Percentiles rank a stretch among this genome's conserved stretches.
Evolutionary conservation across 2,329 filamentous ascomycete genomes (phyloP).

Genomic region (Curvularia sp.): DNA sequence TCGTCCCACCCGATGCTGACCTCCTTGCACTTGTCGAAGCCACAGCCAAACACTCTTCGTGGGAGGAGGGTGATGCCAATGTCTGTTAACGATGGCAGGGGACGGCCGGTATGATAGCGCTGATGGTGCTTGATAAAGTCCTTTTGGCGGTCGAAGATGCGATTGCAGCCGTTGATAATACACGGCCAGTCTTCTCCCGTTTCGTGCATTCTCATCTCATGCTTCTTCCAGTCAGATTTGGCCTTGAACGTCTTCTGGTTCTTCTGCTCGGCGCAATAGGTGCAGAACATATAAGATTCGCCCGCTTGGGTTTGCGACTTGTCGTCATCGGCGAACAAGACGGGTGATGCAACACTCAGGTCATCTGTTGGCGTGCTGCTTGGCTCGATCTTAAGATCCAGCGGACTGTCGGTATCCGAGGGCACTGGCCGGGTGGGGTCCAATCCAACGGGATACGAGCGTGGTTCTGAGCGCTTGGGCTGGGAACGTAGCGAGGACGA

Average conservation of each 20-base stretch:
- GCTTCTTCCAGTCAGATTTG: slow-evolving; percentile 51
- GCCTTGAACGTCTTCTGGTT: slow-evolving; percentile 48
- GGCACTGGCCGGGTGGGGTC: slow-evolving; percentile 45
- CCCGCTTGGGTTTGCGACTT: slow-evolving; percentile 34
- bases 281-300: slow-evolving; percentile 50
- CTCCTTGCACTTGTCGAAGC: slow-evolving; percentile 50
- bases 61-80: slow-evolving; percentile 45
- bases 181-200: slow-evolving; percentile 51
- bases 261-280: slow-evolving; percentile 48
- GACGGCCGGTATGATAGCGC: slow-evolving; percentile 47
- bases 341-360: slow-evolving; percentile 39
- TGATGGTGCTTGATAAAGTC: slow-evolving; percentile 49
- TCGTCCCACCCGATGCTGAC: slow-evolving; percentile 51
- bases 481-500: slow-evolving; percentile 42
- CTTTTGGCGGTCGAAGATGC: slow-evolving; percentile 48
- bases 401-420: slow-evolving; percentile 42
- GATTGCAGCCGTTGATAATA: slow-evolving; percentile 43
- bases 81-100: slow-evolving; percentile 45
- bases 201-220: slow-evolving; percentile 50
- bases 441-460: slow-evolving; percentile 45
- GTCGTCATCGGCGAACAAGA: slow-evolving; percentile 29
- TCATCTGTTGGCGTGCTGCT: slow-evolving; percentile 44
- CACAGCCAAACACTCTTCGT: slow-evolving; percentile 48
- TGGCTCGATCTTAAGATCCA: slow-evolving; percentile 40
- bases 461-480: slow-evolving; percentile 41